Percentiles rank a stretch among this genome's conserved stretches.
Evolutionary conservation across 2,329 filamentous ascomycete genomes (phyloP).

Genomic region (Alternaria atra): DNA sequence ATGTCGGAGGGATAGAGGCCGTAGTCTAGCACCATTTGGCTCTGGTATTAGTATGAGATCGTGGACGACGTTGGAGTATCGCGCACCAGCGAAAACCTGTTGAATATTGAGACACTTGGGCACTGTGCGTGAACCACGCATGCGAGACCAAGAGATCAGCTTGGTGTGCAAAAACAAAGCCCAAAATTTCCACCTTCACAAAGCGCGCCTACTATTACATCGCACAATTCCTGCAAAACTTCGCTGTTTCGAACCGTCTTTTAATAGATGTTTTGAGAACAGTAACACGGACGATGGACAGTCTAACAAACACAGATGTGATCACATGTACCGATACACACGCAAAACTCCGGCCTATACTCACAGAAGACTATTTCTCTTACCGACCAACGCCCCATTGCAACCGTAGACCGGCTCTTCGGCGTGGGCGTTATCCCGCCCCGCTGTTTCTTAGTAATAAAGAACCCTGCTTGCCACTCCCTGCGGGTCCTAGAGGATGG

Average conservation of each 20-base stretch:
- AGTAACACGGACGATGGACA: background rate
- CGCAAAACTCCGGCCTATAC: background rate
- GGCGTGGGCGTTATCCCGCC: background rate
- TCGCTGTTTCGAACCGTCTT: background rate
- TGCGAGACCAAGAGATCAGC: background rate
- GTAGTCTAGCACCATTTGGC: background rate
- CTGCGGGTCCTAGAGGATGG: constrained; percentile 11
- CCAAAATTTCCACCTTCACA: background rate
- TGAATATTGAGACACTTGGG: background rate
- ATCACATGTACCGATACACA: background rate
- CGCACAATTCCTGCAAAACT: background rate
- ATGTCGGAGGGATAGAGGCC: constrained; percentile 14
- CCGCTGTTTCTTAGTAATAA: background rate
- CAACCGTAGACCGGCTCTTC: background rate
- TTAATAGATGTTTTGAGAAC: background rate
- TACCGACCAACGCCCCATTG: background rate
- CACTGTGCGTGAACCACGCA: background rate
- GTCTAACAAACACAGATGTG: background rate
- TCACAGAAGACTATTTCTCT: constrained; percentile 3
- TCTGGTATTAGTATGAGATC: background rate
- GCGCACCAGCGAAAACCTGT: background rate
- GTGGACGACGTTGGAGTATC: background rate
- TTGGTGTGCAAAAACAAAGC: background rate
- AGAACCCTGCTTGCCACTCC: background rate
- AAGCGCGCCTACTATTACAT: background rate